Base-by-base conservation (phyloP, 148 eudicot genomes). In the Diospyros lotus region DNA sequence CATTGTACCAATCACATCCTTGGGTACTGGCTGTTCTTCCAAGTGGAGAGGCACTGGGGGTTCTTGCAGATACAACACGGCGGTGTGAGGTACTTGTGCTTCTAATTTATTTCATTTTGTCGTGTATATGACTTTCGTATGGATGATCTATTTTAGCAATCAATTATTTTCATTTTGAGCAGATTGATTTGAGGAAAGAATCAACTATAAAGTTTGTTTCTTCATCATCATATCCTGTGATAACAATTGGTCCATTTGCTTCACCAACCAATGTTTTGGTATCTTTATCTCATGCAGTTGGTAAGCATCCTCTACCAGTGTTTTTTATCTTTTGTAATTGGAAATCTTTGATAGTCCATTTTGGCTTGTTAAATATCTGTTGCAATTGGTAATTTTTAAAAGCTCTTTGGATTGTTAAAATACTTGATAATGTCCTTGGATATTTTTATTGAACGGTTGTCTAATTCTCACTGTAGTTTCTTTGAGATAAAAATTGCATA, bases 1-100 rank as follows among this genome's bases (percentile, higher is more conserved):
- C 97, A 44, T 82, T 95, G 67, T 95, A 92, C 82, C 97, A 95
- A 82, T 95, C 98, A 65, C 98, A 95, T 82, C 98, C 99, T 66
- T 95, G 99, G 99, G 90, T 95, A 59, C 86, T 95, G 18, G 99
- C 89, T 55, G 84, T 95, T 83, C 86, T 93, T 63, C 96, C 97
- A 15, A 83, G 74, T 74, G 99, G 98, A 73, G 89, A 93, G 71
- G 85, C 98, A 77, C 66, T 95, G 62, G 99, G 99, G 59, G 86
- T 95, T 79, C 98, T 95, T 54, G 99, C 93, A 58, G 99, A 95
- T 89, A 91, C 99, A 73, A 92, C 97, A 55, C 78, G 80, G 42
- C 98, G 99, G 3, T 95, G 99, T 71, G 98, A 93, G 98, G 99
- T 93, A 82, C 42, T 71, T 76, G 48, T 74, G 42, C 6, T 38